Evolutionary conservation across 768 basidiomycete species (phyloP), one percentile per base, ranked within the genome.

Genomic region (Leucocoprinus leucothites): DNA sequence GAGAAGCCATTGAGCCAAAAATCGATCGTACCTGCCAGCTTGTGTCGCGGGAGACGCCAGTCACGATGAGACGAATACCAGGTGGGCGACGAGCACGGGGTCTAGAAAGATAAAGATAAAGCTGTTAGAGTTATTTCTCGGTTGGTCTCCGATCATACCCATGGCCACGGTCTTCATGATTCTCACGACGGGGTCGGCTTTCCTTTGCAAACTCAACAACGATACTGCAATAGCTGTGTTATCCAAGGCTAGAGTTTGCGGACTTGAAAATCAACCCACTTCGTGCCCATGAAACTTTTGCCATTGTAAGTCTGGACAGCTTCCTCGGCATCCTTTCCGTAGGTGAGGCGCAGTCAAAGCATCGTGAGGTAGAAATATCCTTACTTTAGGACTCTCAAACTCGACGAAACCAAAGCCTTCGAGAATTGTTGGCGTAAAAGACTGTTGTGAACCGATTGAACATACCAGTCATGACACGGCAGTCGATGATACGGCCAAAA

Each of bases 181-280:
- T 71, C 18, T 94, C 92, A 52, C 92, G 82, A 60, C 91, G 87
- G 53, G 89, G 88, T 19, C 92, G 86, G 58, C 86, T 87, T 64
- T 98, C 95, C 70, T 96, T 95, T 7, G 96, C 94, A 65, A 94
- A 94, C 69, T 99, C 93, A 43, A 99, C 94, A 13, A 97, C 89
- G 59, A 99, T 91, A 66, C 95, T 97, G 52, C 3, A 43, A 38
- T 57, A 19, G 55, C 13, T 11, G 13, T 60, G 14, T 44, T 5
- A 47, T 36, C 18, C 16, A 13, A 38, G 7, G 9, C 18, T 18
- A 13, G 11, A 42, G 40, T 4, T 18, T 21, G 7, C 36, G 25
- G 35, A 53, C 35, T 46, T 14, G 14, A 22, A 35, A 59, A 36
- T 64, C 22, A 9, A 60, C 77, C 56, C 69, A 94, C 94, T 84